Base-by-base conservation (phyloP, 2,329 filamentous ascomycete species). In the Triangularia verruculosa region DNA sequence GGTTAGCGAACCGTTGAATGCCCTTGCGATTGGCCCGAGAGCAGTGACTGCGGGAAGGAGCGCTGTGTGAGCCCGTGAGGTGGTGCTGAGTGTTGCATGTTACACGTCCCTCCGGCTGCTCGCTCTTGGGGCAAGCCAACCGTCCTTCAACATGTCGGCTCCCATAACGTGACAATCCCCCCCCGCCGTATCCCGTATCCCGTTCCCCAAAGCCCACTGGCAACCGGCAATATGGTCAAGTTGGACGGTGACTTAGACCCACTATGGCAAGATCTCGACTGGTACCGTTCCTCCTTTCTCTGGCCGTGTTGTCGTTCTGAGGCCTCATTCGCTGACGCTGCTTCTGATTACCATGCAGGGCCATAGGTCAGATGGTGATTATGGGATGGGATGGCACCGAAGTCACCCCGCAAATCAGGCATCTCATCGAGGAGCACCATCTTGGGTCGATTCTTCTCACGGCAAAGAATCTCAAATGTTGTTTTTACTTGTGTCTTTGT, bases 331-430 rank as follows among this genome's bases (percentile, higher is more conserved):
- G 59, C 64, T 67, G 57, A 64, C 62, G 27, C 17, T 30, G 12
- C 5, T 17, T 51, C 9, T 54, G 22, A 2, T 54, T 11, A 69
- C 65, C 72, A 3, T 9, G 2, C n/a, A 88, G 86, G 82, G 85
- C 86, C 66, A 87, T 92, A 80, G 89, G 90, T 66, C 89, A 92
- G 80, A 85, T 89, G 80, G 82, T 92, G 76, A 89, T 91, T 75
- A 91, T 93, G 88, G 91, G 90, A 75, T 96, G 92, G 82, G 90
- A 95, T 80, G 91, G 91, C 66, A 92, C 89, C 61, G 86, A 90
- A 74, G 88, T 95, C 61, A 94, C 91, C 25, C 91, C 91, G 65
- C 90, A 93, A 76, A 93, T 95, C 74, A 87, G 86, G 68, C 88
- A 86, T 70, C 83, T 93, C 69, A 95, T 96, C 72, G 87, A 91